A percentile compares a stretch with the other conserved stretches of the same genome.
Evolutionary conservation across 2,329 filamentous ascomycete genomes (phyloP).

Genomic region (Fusarium equiseti): DNA sequence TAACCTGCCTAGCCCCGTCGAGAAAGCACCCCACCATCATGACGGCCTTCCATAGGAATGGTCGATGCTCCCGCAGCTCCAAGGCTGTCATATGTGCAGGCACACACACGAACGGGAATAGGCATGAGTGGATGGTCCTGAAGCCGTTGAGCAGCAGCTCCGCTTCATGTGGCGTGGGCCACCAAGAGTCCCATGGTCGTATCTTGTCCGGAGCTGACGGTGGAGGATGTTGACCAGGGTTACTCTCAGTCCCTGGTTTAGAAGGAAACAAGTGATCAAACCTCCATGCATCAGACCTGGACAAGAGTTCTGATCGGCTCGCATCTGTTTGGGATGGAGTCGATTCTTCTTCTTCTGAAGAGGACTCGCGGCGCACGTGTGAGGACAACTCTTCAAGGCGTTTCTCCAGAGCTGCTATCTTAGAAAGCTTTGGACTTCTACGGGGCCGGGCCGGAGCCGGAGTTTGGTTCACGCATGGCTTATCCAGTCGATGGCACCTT

Average conservation of each 20-base stretch:
- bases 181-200: slow-evolving; percentile 51
- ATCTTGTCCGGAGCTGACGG: slow-evolving; percentile 23
- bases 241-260: slow-evolving; percentile 21
- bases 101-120: slow-evolving; percentile 62
- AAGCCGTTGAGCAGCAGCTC: slow-evolving; percentile 56
- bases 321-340: slow-evolving; percentile 20
- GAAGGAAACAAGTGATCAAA: slow-evolving; percentile 55
- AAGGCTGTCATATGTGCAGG: slow-evolving; percentile 53
- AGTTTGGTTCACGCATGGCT: slow-evolving; percentile 60
- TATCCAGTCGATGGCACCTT: slow-evolving; percentile 63
- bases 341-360: slow-evolving; percentile 18
- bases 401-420: slow-evolving; percentile 64
- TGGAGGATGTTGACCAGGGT: slow-evolving; percentile 20
- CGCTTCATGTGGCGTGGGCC: slow-evolving; percentile 59
- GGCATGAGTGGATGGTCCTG: slow-evolving; percentile 48
- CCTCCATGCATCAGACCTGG: slow-evolving; percentile 33
- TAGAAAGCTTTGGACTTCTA: slow-evolving; percentile 60
- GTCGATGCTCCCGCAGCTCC: slow-evolving; percentile 54
- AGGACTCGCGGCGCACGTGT: slow-evolving; percentile 53
- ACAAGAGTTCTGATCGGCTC: slow-evolving; percentile 10
- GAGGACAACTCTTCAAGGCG: slow-evolving; percentile 63
- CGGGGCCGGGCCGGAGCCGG: slow-evolving; percentile 62
- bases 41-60: slow-evolving; percentile 63
- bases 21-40: slow-evolving; percentile 60
- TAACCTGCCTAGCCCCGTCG: slow-evolving; percentile 59